Evolutionary conservation across 2,329 filamentous ascomycete species (phyloP).

Genomic region (Xylaria sp.): DNA sequence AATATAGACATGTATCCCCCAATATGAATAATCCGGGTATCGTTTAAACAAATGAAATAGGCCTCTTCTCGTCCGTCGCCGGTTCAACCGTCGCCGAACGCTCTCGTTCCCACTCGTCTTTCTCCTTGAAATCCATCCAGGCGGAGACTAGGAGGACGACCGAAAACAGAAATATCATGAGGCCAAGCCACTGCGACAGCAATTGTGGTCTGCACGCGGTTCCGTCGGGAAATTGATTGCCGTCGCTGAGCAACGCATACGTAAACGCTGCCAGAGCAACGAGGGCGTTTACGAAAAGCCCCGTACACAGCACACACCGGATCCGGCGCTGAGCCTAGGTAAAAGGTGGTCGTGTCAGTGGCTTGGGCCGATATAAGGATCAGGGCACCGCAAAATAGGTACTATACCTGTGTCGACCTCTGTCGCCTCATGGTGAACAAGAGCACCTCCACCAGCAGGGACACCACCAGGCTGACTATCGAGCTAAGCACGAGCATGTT

Average conservation of each 20-base stretch:
- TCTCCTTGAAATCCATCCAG: slow-evolving; percentile 17
- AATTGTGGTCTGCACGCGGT: neutral
- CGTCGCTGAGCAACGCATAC: neutral
- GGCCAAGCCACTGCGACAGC: slow-evolving; percentile 7
- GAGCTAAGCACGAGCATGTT: slow-evolving; percentile 17
- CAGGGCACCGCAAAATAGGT: neutral
- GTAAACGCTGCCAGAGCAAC: slow-evolving; percentile 13
- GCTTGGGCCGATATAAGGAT: no score
- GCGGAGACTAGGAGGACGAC: slow-evolving; percentile 11
- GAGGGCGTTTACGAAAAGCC: slow-evolving; percentile 11
- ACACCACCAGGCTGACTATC: slow-evolving; percentile 11
- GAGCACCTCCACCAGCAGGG: slow-evolving; percentile 9
- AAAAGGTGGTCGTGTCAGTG: neutral
- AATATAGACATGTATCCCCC: no score
- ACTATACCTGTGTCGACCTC: slow-evolving; percentile 10
- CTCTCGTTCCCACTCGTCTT: slow-evolving; percentile 5
- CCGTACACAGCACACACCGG: slow-evolving; percentile 7
- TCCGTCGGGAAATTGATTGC: neutral
- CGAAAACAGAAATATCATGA: slow-evolving; percentile 17
- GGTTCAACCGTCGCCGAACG: neutral
- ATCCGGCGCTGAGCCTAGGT: slow-evolving; percentile 10
- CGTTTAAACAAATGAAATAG: neutral
- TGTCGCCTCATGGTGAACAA: slow-evolving; percentile 1
- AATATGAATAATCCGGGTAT: neutral
- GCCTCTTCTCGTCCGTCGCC: slow-evolving; percentile 2